Evolutionary conservation across 2,329 filamentous ascomycete species (phyloP), one percentile per base, ranked within the genome.

Genomic region (Trichoderma pleuroti): DNA sequence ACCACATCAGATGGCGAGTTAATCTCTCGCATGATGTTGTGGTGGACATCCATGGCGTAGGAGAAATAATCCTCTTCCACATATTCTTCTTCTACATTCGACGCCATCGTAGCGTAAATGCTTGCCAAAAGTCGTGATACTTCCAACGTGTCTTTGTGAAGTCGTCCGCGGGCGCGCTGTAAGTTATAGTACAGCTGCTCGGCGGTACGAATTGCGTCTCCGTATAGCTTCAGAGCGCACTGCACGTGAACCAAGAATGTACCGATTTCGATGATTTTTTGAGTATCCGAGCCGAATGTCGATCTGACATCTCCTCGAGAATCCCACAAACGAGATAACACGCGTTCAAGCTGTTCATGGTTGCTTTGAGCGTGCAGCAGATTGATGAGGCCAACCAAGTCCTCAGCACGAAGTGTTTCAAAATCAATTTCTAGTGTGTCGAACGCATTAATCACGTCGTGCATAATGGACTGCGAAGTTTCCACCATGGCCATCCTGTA

Each of bases 351-450:
- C 63, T 85, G 83, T 24, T 77, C 75, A 71, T 81, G 84, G 74
- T 86, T 84, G 70, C 80, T 75, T 70, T 86, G 84, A 28, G 82
- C 81, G 34, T 84, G 85, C 1, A 87, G 79, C 4, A 87, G 77
- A 11, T 80, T 80, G 32, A 85, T 79, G 2, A 86, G 78, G 9
- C 81, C 81, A 21, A 81, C 81, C 1, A 87, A 76, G 46, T 86
- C 84, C 36, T 81, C 78, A 65, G 84, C 81, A 24, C 79, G 78
- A 18, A 87, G 74, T 11, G 80, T 78, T 16, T 81, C 76, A 52
- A 86, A 79, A 70, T 85, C 82, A 56, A 86, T 80, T 21, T 84
- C 77, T 21, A 80, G 76, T 5, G 80, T 78, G 59, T 77, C 79
- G 73, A 84, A 82, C 9, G 81, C 81, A 9, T 76, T 74, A 8